A percentile compares a stretch with the other conserved stretches of the same genome.
Evolutionary conservation across 2,329 filamentous ascomycete species (phyloP).

Genomic region (Camptophora hylomeconis): DNA sequence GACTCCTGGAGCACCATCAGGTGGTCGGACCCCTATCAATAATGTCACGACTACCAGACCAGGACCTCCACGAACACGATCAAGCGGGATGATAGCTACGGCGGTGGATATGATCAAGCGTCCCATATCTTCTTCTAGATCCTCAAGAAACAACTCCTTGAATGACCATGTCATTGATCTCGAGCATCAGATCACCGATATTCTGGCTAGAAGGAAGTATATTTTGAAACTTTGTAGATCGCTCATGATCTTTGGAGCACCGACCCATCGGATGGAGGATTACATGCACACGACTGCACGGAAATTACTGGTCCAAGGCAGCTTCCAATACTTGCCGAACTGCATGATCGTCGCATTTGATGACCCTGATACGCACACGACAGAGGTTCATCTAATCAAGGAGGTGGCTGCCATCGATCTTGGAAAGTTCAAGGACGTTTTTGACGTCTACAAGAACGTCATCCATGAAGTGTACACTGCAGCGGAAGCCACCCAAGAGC

Average conservation of each 20-base stretch:
- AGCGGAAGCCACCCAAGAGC: constrained; percentile 29
- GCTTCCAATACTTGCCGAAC: constrained; percentile 80
- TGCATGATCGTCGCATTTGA: constrained; percentile 93
- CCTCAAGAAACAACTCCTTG: no score
- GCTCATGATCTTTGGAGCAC: constrained; percentile 80
- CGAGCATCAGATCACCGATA: constrained; percentile 55
- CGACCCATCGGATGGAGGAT: constrained; percentile 78
- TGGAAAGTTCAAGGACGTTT: constrained; percentile 28
- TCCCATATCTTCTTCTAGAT: no score
- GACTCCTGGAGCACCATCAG: no score
- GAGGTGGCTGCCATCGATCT: constrained; percentile 30
- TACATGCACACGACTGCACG: constrained; percentile 83
- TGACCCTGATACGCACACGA: constrained; percentile 31
- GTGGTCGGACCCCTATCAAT: no score
- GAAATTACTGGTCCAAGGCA: constrained; percentile 78
- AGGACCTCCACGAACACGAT: no score
- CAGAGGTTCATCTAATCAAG: constrained; percentile 33
- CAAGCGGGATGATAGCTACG: no score
- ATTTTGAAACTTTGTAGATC: constrained; percentile 73
- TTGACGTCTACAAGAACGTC: constrained; percentile 34
- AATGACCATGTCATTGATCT: no score
- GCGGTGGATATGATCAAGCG: no score
- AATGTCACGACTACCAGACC: no score
- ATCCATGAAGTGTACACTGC: constrained; percentile 32
- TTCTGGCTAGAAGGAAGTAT: constrained; percentile 68